A percentile compares a stretch with the other conserved stretches of the same genome.
Conservation (phyloP, 108 stramenopile species). For the Cyclotella baltica region DNA sequence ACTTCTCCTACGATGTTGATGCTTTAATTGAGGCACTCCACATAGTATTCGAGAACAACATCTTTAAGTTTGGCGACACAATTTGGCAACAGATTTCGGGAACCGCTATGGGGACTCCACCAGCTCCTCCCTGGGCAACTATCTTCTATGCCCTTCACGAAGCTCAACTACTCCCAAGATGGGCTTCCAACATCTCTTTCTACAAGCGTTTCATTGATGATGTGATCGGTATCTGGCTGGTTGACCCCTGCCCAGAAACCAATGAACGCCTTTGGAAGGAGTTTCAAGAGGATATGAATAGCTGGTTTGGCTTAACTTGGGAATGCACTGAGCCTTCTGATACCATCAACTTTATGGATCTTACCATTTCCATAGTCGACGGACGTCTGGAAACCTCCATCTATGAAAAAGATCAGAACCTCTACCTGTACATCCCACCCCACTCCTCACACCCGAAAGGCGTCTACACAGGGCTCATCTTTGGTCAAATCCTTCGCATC, state of each 20-base stretch:
- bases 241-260: not conserved
- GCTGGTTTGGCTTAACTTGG: slow-evolving; percentile 3
- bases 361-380: slow-evolving; percentile 3
- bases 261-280: not conserved
- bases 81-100: too few relatives aligned
- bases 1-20: not conserved
- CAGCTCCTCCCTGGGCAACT: slow-evolving; percentile 23
- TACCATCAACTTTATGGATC: slow-evolving; percentile 2
- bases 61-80: not conserved
- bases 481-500: slow-evolving; percentile 32
- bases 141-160: slow-evolving; percentile 18
- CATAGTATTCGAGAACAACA: too few relatives aligned
- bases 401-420: slow-evolving; percentile 27
- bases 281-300: not conserved
- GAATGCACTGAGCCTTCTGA: not conserved
- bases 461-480: slow-evolving; percentile 14
- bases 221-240: slow-evolving; percentile 16
- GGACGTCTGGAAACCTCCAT: slow-evolving; percentile 13
- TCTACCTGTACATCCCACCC: slow-evolving; percentile 33
- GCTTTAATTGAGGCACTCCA: not conserved
- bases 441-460: slow-evolving; percentile 8
- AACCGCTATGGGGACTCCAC: slow-evolving; percentile 14
- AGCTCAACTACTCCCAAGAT: not conserved
- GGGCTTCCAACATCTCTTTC: not conserved
- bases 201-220: slow-evolving; percentile 24